A percentile compares a stretch with the other conserved stretches of the same genome.
phyloP scores from a whole-genome alignment of 2,329 filamentous ascomycete genomes.

The Exophiala viscosa region DNA sequence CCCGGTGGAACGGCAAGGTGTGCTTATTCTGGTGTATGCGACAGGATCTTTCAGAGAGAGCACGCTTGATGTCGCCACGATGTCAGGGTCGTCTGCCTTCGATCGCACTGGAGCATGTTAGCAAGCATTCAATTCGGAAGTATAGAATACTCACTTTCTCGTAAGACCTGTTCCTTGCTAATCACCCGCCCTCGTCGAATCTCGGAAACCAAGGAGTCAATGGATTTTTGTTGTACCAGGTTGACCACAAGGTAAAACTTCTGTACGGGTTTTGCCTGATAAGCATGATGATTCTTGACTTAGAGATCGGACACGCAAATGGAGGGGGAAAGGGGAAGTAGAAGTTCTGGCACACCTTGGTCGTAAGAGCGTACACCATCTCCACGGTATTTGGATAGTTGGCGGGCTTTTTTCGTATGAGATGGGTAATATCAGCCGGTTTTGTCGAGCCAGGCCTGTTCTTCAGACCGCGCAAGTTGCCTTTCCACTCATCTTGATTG shows the following conservation, averaged over 20 bases:
- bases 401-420: constrained; percentile 58
- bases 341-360: constrained; percentile 59
- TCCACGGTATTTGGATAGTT: constrained; percentile 72
- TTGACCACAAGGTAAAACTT: constrained; percentile 70
- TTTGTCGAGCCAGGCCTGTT: constrained; percentile 93
- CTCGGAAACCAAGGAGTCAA: constrained; percentile 65
- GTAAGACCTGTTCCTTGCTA: constrained; percentile 69
- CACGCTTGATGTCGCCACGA: constrained; percentile 80
- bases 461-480: constrained; percentile 91
- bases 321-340: constrained; percentile 11
- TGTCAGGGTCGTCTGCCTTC: constrained; percentile 80
- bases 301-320: constrained; percentile 24
- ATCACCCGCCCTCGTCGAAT: constrained; percentile 69
- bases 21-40: constrained; percentile 74
- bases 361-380: constrained; percentile 88
- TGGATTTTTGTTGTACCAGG: constrained; percentile 68
- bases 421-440: constrained; percentile 82
- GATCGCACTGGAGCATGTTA: constrained; percentile 60
- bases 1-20: constrained; percentile 72
- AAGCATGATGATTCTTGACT: constrained; percentile 24
- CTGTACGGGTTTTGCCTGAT: constrained; percentile 42
- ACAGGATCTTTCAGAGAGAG: constrained; percentile 91
- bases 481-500: constrained; percentile 81
- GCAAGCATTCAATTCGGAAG: constrained; percentile 6
- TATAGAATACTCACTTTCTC: constrained; percentile 60